Base-by-base conservation (phyloP, 345 rosid genomes). In the Pugionium dolabratum region DNA sequence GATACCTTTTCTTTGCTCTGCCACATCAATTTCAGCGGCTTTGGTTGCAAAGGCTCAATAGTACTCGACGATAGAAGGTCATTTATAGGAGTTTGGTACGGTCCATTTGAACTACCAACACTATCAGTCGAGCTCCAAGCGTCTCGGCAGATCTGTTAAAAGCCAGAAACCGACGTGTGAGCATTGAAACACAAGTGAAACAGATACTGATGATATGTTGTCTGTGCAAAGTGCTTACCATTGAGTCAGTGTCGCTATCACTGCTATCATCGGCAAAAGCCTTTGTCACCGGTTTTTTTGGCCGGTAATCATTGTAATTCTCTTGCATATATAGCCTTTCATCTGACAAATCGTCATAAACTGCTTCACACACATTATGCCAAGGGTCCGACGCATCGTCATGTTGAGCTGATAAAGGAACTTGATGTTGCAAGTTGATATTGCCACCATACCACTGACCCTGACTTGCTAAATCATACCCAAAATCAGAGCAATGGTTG, bases 241-340 rank as follows among this genome's bases (percentile, higher is more conserved):
- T 56, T 64, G 75, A 71, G 58, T 55, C 68, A 54, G 62, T 54
- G 46, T 71, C 75, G 56, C 2, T 4, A 27, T 71, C 75, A 56
- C 69, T 32, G 69, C 64, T 46, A n/a, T 40, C 43, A 64, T 42
- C 53, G 1, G 46, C 0, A 3, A 64, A 4, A 58, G 41, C 4
- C 29, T 60, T 41, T 8, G 48, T 28, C 3, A 64, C 60, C 8
- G 76, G 65, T 3, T 50, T 42, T 57, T 42, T 64, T 0, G 76
- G 71, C 6, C 27, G 48, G 59, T 72, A 0, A 6, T 11, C 9
- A 52, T 5, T 72, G 34, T 0, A 18, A 42, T 72, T 10, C 11
- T 64, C 36, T 62, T 57, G 34, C 76, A 50, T 57, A 27, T 0
- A 7, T 41, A 31, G 49, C 56, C 56, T 54, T 62, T 62, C 63